Base-by-base conservation (phyloP, 139 green algal genomes). In the Spirogloea muscicola region DNA sequence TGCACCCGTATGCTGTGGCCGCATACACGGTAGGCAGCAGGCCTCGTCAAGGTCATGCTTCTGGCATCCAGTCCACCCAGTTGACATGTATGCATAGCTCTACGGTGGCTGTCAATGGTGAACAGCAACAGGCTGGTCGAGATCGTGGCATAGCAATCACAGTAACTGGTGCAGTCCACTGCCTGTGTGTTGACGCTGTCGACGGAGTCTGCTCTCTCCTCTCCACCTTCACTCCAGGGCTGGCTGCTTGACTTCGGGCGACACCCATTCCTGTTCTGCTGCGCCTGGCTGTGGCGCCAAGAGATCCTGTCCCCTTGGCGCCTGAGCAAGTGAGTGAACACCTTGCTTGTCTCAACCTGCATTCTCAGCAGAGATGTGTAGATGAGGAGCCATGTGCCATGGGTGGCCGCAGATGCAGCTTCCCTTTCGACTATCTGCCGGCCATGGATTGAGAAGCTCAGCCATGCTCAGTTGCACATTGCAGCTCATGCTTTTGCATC, bases 1-100 rank as follows among this genome's bases (percentile, higher is more conserved):
- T 77, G 58, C 61, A 46, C 18, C 69, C 69, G 7, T 77, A 49
- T 77, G 69, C 69, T 6, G 37, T 77, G 18, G 69, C 69, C n/a
- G 68, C 68, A 4, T 77, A 74, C 18, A 77, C 58, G 5, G 66
- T 75, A 13, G 31, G 66, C 49, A 58, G 10, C 7, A 21, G 10
- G 5, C 18, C 51, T 25, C 51, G n/a, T 18, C 51, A 60, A 21
- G 33, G 5, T 7, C 51, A 7, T 7, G n/a, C 18, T 25, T 25
- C 51, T 18, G 18, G 10, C 18, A 38, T 25, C 51, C 10, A 9
- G 5, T 29, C 40, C 59, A 55, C 59, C 55, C 59, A 55, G 5
- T 58, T 25, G 5, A 25, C 13, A 25, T 58, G 27, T 68, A n/a
- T n/a, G n/a, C n/a, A n/a, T n/a, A n/a, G n/a, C n/a, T n/a, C n/a